Base-by-base conservation (phyloP, 2,329 filamentous ascomycete genomes). In the Sporothrix mexicana region DNA sequence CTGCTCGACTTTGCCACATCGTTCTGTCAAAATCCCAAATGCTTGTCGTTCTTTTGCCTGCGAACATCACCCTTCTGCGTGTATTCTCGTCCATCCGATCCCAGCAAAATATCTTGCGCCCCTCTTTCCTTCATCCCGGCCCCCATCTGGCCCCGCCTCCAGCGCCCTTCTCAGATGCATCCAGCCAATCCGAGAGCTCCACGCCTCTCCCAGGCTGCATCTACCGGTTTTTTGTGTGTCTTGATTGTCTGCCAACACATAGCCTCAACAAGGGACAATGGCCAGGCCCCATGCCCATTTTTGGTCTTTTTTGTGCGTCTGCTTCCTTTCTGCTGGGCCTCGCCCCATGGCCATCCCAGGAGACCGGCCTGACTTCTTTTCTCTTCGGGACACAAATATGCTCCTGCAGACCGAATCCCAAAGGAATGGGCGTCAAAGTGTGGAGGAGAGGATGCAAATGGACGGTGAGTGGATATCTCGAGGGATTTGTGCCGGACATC, bases 131-230 rank as follows among this genome's bases (percentile, higher is more conserved):
- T 55, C 69, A 36, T 61, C 45, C 20, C 25, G 23, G 61, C 41
- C 61, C 61, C 61, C 59, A 64, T 64, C 41, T 55, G 47, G 25
- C 72, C 69, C 69, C 62, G 61, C 69, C 62, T 20, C 20, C 69
- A 64, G 17, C 53, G 8, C n/a, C 23, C 17, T 57, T 68, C 64
- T 59, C 59, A 53, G 25, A 30, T 45, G 68, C 70, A 69, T 51
- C 41, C 73, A 72, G 72, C 75, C 75, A 76, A 76, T 76, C 73
- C 71, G 1, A 25, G 67, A 36, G 43, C 72, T 75, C 73, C 75
- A 76, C 75, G 75, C 75, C 23, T 25, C 61, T 53, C 69, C 7
- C 51, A 67, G 45, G 12, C 17, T 68, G 66, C 66, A 36, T 49
- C 71, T 25, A n/a, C 70, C 43, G 66, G 55, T 69, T 59, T 67